Conservation (phyloP, 768 basidiomycete genomes). For the Lactarius deliciosus region DNA sequence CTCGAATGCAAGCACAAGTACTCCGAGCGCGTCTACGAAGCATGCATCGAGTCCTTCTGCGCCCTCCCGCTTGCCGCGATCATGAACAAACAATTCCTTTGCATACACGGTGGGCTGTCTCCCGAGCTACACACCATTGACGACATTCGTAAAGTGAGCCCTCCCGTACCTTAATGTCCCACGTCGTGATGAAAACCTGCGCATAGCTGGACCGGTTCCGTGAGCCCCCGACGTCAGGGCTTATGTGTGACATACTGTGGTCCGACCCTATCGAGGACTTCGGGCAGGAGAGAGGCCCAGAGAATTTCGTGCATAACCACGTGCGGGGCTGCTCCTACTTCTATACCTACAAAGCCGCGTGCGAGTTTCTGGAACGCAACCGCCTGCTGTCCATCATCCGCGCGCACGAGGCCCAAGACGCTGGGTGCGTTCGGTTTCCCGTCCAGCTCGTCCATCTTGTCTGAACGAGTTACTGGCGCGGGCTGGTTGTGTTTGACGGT, state of each 20-base stretch:
- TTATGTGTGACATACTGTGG: constrained; percentile 99
- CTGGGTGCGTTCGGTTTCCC: constrained; percentile 50
- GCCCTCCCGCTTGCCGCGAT: constrained; percentile 91
- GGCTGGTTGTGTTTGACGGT: background rate
- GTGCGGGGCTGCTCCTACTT: constrained; percentile 98
- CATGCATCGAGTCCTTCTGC: constrained; percentile 97
- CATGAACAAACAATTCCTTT: constrained; percentile 99
- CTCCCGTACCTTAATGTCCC: background rate
- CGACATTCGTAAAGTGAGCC: constrained; percentile 80
- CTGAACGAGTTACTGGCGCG: constrained; percentile 9
- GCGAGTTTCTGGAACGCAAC: constrained; percentile 96
- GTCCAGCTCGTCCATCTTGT: constrained; percentile 38
- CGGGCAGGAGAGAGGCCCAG: constrained; percentile 85
- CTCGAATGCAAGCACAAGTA: constrained; percentile 99
- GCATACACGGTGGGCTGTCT: constrained; percentile 95
- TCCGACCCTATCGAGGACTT: constrained; percentile 98
- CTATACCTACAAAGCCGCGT: constrained; percentile 93
- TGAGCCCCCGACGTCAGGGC: constrained; percentile 93
- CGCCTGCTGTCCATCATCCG: constrained; percentile 95
- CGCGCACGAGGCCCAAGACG: constrained; percentile 98
- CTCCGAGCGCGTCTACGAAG: constrained; percentile 93
- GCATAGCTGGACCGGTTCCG: constrained; percentile 92
- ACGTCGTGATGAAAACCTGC: background rate
- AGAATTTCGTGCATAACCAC: constrained; percentile 93
- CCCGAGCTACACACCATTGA: constrained; percentile 95